A percentile compares a stretch with the other conserved stretches of the same genome.
phyloP scores from a whole-genome alignment of 306 rosid species.

The Cucumis sativus region Cucumber_9930_V3 NC_026659.2:3282001-3282500 shows the following conservation, averaged over 20 bases:
- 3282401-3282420: conserved; percentile 38
- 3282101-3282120: not conserved
- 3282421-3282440: conserved; percentile 36
- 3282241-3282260: not conserved
- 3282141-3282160: not conserved
- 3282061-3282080: not conserved
- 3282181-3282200: not conserved
- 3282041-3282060: not conserved
- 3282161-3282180: not conserved
- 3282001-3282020: not conserved
- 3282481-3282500: conserved; percentile 59
- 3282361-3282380: conserved; percentile 78
- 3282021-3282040: not conserved
- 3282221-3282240: not conserved
- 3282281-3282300: conserved; percentile 10
- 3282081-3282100: not conserved
- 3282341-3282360: conserved; percentile 54
- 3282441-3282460: conserved; percentile 75
- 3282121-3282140: not conserved
- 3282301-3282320: conserved; percentile 57
- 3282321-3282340: conserved; percentile 57
- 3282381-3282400: conserved; percentile 56
- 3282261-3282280: conserved; percentile 10
- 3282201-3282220: not conserved
- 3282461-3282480: conserved; percentile 76